Percentiles rank a stretch among this genome's conserved stretches.
phyloP scores from a whole-genome alignment of 306 rosid species.

The Medicago truncatula region DNA sequence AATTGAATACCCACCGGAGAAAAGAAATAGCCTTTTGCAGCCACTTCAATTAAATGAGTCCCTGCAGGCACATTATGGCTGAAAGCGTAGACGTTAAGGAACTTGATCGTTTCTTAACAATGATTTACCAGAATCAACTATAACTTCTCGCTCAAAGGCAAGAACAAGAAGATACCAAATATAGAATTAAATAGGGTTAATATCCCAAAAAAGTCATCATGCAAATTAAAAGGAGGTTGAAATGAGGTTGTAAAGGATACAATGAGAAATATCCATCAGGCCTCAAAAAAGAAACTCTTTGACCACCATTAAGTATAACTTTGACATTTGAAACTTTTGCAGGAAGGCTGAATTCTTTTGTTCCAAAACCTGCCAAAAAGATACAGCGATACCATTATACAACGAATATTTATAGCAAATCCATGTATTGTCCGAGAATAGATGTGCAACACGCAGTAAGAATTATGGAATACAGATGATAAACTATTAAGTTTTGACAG shows the following conservation, averaged over 20 bases:
- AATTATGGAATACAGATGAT: conserved; percentile 20
- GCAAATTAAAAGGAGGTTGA: conserved; percentile 21
- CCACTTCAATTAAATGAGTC: conserved; percentile 96
- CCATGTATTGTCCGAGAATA: not conserved
- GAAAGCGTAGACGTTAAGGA: conserved; percentile 64
- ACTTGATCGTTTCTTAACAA: conserved; percentile 30
- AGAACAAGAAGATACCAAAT: conserved; percentile 10
- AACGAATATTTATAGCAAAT: conserved; percentile 19
- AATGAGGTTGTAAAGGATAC: conserved; percentile 66
- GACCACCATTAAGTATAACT: conserved; percentile 94
- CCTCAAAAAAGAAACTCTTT: conserved; percentile 84
- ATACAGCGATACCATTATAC: conserved; percentile 13
- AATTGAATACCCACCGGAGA: conserved; percentile 72
- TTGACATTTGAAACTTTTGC: conserved; percentile 81
- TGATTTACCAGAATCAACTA: conserved; percentile 29
- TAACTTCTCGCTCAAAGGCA: conserved; percentile 11
- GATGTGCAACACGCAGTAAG: conserved; percentile 20
- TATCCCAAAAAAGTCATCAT: conserved; percentile 28
- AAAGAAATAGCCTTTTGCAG: conserved; percentile 83
- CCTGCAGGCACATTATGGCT: conserved; percentile 96
- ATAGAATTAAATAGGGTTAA: conserved; percentile 10
- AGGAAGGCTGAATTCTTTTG: conserved; percentile 69
- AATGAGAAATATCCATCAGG: conserved; percentile 96
- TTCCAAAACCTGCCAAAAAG: conserved; percentile 62
- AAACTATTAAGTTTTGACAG: conserved; percentile 22